Conservation (phyloP, 805 yeast genomes). For the Trichomonascus vanleenenianus region DNA sequence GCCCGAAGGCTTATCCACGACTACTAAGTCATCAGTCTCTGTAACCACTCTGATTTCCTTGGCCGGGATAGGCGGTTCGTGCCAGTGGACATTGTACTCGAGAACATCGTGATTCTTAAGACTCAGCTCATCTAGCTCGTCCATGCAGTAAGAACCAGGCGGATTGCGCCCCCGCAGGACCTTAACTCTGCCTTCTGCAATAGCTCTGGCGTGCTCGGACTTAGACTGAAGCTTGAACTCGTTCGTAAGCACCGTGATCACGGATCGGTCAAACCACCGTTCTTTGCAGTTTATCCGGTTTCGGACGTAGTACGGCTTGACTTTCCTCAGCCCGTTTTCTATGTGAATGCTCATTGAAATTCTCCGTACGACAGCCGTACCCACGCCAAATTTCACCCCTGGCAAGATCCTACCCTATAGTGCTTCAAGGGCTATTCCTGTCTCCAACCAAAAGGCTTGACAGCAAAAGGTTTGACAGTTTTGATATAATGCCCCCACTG, state of each 20-base stretch:
- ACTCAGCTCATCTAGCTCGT: neutral
- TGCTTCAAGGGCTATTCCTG: too few relatives aligned
- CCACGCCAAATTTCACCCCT: too few relatives aligned
- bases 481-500: too few relatives aligned
- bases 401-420: too few relatives aligned
- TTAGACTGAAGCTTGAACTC: constrained; percentile 71
- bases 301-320: constrained; percentile 11
- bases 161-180: constrained; percentile 1
- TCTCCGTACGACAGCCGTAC: too few relatives aligned
- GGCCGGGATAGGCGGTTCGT: constrained; percentile 73
- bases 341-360: neutral
- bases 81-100: constrained; percentile 72
- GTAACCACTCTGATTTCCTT: constrained; percentile 54
- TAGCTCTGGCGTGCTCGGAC: constrained; percentile 39
- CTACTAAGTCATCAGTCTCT: constrained; percentile 60
- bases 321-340: neutral
- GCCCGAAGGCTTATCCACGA: constrained; percentile 90
- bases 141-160: neutral
- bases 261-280: constrained; percentile 75
- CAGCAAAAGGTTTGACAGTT: too few relatives aligned
- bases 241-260: constrained; percentile 61
- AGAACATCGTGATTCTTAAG: constrained; percentile 65
- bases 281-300: constrained; percentile 76
- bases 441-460: too few relatives aligned
- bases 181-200: constrained; percentile 1